Percentiles rank a stretch among this genome's conserved stretches.
Conservation (phyloP, 331 rosid species). For the Dryas integrifolia region DNA sequence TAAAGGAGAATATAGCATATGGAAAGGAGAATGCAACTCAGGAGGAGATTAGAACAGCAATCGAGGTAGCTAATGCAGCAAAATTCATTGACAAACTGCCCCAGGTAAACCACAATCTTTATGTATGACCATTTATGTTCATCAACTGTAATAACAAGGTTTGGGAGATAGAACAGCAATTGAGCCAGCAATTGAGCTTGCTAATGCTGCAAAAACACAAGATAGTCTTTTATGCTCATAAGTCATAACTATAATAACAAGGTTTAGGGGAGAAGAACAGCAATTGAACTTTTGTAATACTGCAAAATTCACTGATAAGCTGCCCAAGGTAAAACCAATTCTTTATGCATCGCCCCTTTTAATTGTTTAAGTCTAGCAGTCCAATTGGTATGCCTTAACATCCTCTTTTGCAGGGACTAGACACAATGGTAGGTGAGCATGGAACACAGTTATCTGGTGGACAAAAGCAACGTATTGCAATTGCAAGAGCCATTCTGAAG, state of each 20-base stretch:
- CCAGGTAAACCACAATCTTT: conserved; percentile 28
- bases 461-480: conserved; percentile 75
- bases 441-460: conserved; percentile 75
- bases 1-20: conserved; percentile 70
- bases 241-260: too few species aligned
- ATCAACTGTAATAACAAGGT: background rate
- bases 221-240: too few species aligned
- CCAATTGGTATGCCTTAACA: background rate
- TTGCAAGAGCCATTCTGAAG: conserved; percentile 76
- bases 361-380: background rate
- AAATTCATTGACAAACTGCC: conserved; percentile 57
- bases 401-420: conserved; percentile 42
- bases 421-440: conserved; percentile 64
- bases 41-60: conserved; percentile 52
- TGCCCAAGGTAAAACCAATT: too few species aligned
- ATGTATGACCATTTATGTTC: background rate
- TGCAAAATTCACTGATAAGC: too few species aligned
- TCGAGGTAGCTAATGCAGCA: conserved; percentile 61
- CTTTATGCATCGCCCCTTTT: too few species aligned
- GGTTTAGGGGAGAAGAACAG: too few species aligned
- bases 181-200: too few species aligned
- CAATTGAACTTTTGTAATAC: too few species aligned
- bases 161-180: too few species aligned
- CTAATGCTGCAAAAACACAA: too few species aligned
- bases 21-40: conserved; percentile 72